phyloP scores from a whole-genome alignment of 2,329 filamentous ascomycete species.

The Colletotrichum limetticola region DNA sequence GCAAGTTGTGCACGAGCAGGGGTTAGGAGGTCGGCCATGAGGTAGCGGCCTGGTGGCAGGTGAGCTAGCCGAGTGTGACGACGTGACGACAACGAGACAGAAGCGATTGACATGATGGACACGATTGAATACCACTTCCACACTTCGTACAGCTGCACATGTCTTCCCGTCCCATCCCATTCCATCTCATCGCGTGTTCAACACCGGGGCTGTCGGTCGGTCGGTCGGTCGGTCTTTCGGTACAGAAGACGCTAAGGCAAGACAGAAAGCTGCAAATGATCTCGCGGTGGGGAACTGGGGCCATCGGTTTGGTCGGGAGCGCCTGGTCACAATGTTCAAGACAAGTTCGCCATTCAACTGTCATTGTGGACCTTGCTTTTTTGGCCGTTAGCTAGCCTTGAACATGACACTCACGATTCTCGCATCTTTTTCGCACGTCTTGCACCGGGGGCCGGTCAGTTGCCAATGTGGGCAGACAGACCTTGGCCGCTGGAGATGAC shows the following conservation, averaged over 20 bases:
- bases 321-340: not conserved
- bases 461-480: conserved; percentile 9
- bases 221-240: not conserved
- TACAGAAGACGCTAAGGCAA: not conserved
- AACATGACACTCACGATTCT: not conserved
- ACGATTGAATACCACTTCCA: not conserved
- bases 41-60: not conserved
- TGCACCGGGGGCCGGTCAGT: not conserved
- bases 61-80: conserved; percentile 12
- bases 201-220: not conserved
- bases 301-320: conserved; percentile 18
- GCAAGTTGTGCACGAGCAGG: conserved; percentile 8
- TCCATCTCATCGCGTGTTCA: conserved; percentile 4
- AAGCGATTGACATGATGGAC: not conserved
- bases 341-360: not conserved
- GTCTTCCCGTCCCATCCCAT: not conserved
- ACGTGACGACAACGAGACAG: conserved; percentile 2
- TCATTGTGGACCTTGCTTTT: not conserved
- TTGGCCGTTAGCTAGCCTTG: not conserved
- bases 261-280: conserved; percentile 2
- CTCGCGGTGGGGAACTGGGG: not conserved
- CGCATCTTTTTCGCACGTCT: not conserved
- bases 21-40: not conserved
- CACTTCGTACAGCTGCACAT: not conserved
- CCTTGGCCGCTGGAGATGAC: conserved; percentile 23